phyloP scores from a whole-genome alignment of 805 yeast species.

The Kazachstania viticola region DNA sequence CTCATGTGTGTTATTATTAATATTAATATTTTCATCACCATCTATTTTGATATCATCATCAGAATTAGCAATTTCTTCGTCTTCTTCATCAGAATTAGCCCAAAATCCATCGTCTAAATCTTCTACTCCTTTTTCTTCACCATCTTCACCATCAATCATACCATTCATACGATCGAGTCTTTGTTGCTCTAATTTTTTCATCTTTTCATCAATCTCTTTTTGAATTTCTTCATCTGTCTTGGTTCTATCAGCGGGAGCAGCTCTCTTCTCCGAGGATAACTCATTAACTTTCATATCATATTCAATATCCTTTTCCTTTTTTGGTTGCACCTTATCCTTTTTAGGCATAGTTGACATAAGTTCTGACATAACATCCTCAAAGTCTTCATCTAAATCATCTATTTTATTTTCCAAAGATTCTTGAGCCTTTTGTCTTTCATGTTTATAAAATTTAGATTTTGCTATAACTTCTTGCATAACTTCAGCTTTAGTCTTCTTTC shows the following conservation, averaged over 20 bases:
- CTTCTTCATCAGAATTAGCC: slow-evolving; percentile 42
- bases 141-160: slow-evolving; percentile 33
- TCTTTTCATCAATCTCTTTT: slow-evolving; percentile 47
- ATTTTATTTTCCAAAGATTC: slow-evolving; percentile 49
- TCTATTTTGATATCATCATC: slow-evolving; percentile 31
- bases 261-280: slow-evolving; percentile 57
- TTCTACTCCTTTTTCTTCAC: slow-evolving; percentile 45
- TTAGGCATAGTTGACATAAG: slow-evolving; percentile 19
- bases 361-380: slow-evolving; percentile 56
- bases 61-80: slow-evolving; percentile 28
- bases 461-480: slow-evolving; percentile 81
- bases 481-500: slow-evolving; percentile 69
- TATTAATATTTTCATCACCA: slow-evolving; percentile 15
- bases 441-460: slow-evolving; percentile 66
- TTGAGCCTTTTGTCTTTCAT: slow-evolving; percentile 60
- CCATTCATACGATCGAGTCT: slow-evolving; percentile 70
- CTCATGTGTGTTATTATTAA: too few species aligned
- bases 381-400: slow-evolving; percentile 59
- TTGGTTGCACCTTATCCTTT: slow-evolving; percentile 13
- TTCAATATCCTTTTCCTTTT: slow-evolving; percentile 31
- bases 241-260: slow-evolving; percentile 73
- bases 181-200: slow-evolving; percentile 53
- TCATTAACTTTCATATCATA: slow-evolving; percentile 61
- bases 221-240: slow-evolving; percentile 63
- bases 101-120: slow-evolving; percentile 63